Conservation (phyloP, 2,329 filamentous ascomycete species). For the Sordariomycetes sp. region DNA sequence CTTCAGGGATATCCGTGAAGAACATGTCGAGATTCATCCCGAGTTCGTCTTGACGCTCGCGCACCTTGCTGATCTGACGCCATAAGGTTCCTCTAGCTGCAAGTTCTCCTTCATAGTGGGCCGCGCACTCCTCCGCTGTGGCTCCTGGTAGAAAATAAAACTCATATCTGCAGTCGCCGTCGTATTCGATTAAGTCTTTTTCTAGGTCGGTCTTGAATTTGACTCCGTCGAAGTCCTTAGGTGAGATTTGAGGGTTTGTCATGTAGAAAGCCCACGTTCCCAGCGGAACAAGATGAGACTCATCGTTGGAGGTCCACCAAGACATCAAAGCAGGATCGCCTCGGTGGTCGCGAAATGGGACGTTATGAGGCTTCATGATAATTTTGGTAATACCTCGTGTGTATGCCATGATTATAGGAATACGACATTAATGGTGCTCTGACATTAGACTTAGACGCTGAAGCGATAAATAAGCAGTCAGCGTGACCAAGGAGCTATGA, state of each 20-base stretch:
- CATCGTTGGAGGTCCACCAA: not conserved
- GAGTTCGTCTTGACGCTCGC: no score
- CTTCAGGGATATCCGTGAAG: no score
- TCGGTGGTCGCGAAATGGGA: not conserved
- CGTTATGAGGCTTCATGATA: no score
- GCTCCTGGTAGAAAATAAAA: conserved; percentile 2
- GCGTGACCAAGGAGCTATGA: no score
- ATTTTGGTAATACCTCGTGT: no score
- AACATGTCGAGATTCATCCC: no score
- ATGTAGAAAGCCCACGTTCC: conserved; percentile 2
- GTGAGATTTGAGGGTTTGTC: not conserved
- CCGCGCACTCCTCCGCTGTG: not conserved
- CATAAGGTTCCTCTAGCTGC: not conserved
- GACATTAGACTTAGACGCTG: no score
- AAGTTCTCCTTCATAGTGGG: conserved; percentile 1
- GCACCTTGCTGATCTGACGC: conserved; percentile 1
- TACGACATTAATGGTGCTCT: no score
- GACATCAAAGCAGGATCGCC: not conserved
- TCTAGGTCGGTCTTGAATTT: not conserved
- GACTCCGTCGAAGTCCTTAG: not conserved
- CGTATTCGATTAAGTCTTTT: no score
- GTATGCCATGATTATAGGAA: no score
- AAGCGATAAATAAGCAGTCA: no score
- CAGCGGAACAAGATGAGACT: not conserved
- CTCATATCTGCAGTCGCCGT: not conserved